Base-by-base conservation (phyloP, 2,329 filamentous ascomycete species). In the Beauveria sp. region DNA sequence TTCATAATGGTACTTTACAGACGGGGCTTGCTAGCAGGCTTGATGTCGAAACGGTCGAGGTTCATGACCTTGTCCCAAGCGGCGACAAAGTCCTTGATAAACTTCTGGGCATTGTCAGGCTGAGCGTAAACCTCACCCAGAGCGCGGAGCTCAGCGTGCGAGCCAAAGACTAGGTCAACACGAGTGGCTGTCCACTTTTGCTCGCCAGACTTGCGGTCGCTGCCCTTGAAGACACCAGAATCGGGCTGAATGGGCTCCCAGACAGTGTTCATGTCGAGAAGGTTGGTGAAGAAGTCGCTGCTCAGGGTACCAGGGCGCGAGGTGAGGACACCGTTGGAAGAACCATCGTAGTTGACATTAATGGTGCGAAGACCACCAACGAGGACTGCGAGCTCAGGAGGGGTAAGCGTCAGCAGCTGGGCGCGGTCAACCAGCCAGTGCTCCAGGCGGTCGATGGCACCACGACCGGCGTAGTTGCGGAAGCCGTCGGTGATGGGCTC, bases 231-330 rank as follows among this genome's bases (percentile, higher is more conserved):
- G 56, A 79, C 60, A 67, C 91, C 87, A n/a, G 42, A 49, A 30
- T 57, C 43, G 40, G 75, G 71, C 59, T 73, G 75, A n/a, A 75
- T 75, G 22, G 68, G 43, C 67, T 70, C 68, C 89, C 89, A 92
- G 24, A 75, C 78, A 7, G 82, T 89, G 72, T 74, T 77, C 68
- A 81, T 83, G 69, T 91, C 88, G 26, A 93, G 82, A 1, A 93
- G 79, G 77, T 92, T 91, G 74, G 90, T 82, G 70, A 93, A 93
- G 81, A 91, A 93, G 76, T 92, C 89, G 74, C 89, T 91, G 70
- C 85, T 89, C 68, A 93, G 79, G 67, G 83, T 74, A 47, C 89
- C 89, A 1, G 87, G 86, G 8, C 78, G 79, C 67, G 80, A 79
- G 61, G 89, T 93, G 69, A 92, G 79, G 62, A 92, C 81, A 63